These are phyloP conservation scores for Pseudopithomyces chartarum DNA, from an alignment of 2,329 filamentous ascomycete species.

Conservation along the genomic window DNA sequence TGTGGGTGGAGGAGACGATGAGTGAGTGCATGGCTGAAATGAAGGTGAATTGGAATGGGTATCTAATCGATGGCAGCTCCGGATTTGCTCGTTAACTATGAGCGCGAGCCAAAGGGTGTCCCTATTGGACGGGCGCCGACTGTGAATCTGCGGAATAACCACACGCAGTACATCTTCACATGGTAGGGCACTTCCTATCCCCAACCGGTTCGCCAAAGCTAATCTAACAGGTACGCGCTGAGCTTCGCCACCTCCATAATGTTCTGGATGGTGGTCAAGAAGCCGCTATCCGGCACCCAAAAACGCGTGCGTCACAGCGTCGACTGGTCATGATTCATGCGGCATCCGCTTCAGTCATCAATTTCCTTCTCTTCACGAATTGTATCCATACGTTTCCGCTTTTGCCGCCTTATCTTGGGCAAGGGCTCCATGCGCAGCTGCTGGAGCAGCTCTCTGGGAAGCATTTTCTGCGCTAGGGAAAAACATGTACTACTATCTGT, in stretches of 20 bases:
- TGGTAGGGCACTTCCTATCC: constrained; percentile 66
- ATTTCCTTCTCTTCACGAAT: constrained; percentile 50
- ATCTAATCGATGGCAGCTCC: constrained; percentile 62
- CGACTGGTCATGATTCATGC: constrained; percentile 63
- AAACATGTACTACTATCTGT: constrained; percentile 75
- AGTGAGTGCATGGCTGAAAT: constrained; percentile 56
- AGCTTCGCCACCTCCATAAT: constrained; percentile 87
- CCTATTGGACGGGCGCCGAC: constrained; percentile 87
- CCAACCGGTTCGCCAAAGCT: constrained; percentile 13
- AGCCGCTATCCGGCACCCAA: constrained; percentile 74
- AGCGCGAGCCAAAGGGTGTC: constrained; percentile 78
- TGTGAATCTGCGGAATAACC: constrained; percentile 94
- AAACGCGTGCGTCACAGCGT: constrained; percentile 77
- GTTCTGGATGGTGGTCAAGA: constrained; percentile 94
- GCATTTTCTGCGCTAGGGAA: constrained; percentile 79
- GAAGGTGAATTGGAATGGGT: constrained; percentile 17
- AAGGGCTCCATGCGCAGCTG: constrained; percentile 70
- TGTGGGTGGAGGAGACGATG: constrained; percentile 97
- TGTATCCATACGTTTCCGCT: constrained; percentile 49
- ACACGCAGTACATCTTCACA: constrained; percentile 98
- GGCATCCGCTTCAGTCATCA: constrained; percentile 42
- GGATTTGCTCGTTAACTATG: constrained; percentile 75
- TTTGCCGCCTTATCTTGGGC: constrained; percentile 53
- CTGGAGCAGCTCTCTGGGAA: constrained; percentile 82
- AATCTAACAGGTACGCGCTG: constrained; percentile 75